Percentiles rank a stretch among this genome's conserved stretches.
phyloP scores from a whole-genome alignment of 2,329 filamentous ascomycete species.

The Ramularia endophylla region DNA sequence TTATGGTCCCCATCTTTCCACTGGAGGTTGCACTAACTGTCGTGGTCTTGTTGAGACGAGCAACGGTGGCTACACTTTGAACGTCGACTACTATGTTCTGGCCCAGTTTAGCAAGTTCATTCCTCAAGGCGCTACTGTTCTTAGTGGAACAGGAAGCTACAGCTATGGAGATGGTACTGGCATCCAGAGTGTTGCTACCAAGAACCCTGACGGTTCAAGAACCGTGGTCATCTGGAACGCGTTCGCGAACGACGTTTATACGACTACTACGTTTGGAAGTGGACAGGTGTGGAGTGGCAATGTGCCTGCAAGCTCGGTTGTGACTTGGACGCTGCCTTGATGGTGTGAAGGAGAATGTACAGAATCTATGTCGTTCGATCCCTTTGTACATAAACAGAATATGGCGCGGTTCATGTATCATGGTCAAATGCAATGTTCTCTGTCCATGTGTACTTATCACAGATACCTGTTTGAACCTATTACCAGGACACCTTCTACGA shows the following conservation, averaged over 20 bases:
- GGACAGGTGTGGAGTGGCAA: constrained; percentile 15
- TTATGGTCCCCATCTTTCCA: constrained; percentile 13
- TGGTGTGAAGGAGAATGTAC: too few species aligned
- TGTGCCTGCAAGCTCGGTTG: constrained; percentile 9
- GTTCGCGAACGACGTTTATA: constrained; percentile 6
- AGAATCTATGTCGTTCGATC: too few species aligned
- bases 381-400: too few species aligned
- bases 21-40: constrained; percentile 12
- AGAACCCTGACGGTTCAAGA: constrained; percentile 16
- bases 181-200: constrained; percentile 11
- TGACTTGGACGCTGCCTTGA: constrained; percentile 16
- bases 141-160: constrained; percentile 9
- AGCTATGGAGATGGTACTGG: neutral
- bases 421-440: too few species aligned
- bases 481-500: too few species aligned
- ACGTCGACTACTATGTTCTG: constrained; percentile 19
- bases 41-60: constrained; percentile 15
- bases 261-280: constrained; percentile 12
- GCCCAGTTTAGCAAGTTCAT: constrained; percentile 18
- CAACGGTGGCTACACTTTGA: constrained; percentile 13
- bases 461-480: too few species aligned
- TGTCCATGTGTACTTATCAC: too few species aligned
- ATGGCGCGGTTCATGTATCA: too few species aligned
- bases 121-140: constrained; percentile 9
- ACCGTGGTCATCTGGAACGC: constrained; percentile 15